Conservation (phyloP, 352 stramenopile species). For the Pythium rishiriense region DNA sequence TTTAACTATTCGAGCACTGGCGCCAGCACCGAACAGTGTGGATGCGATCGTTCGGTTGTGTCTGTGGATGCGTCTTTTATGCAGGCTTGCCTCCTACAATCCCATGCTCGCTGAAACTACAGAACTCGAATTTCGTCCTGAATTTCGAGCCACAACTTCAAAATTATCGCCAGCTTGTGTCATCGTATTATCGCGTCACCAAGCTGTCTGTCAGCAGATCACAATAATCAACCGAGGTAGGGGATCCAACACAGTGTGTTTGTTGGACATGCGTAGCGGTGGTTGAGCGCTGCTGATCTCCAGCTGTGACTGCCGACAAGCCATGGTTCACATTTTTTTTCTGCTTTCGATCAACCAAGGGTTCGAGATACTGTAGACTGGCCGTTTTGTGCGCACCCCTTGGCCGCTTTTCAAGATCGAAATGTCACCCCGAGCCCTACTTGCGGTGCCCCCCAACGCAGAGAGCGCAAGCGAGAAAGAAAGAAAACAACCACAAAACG, state of each 20-base stretch:
- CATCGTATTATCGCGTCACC: neutral
- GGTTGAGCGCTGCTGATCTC: constrained; percentile 4
- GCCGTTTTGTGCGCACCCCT: constrained; percentile 9
- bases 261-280: neutral
- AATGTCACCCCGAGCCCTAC: constrained; percentile 14
- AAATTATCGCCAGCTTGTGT: neutral
- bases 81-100: neutral
- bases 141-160: neutral
- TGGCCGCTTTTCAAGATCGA: constrained; percentile 10
- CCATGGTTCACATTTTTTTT: neutral
- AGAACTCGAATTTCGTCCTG: neutral
- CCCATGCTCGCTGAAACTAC: neutral
- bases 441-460: neutral
- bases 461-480: constrained; percentile 26
- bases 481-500: no score
- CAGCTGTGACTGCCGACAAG: neutral
- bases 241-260: no score
- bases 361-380: constrained; percentile 5
- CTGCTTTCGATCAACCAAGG: neutral
- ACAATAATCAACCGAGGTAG: no score
- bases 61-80: neutral
- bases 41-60: constrained; percentile 4
- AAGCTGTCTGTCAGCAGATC: no score
- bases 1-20: constrained; percentile 3
- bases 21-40: neutral